These are phyloP conservation scores for Paraconiothyrium sp. DNA, from an alignment of 2,329 filamentous ascomycete genomes.

Conservation along the genomic window DNA sequence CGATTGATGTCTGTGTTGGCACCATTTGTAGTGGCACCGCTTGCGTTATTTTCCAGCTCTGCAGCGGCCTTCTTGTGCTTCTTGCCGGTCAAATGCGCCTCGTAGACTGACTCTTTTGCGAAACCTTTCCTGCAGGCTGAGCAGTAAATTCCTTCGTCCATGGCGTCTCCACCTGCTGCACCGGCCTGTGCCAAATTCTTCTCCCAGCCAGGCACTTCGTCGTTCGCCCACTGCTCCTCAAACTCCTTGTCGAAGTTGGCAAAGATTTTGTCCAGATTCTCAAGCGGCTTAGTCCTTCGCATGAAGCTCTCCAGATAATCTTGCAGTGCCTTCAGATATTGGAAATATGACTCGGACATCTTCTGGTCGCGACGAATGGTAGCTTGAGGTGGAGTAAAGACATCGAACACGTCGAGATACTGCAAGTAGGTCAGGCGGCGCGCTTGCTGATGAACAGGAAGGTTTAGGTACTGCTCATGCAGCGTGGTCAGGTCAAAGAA, in stretches of 20 bases:
- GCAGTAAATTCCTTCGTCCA: slow-evolving; percentile 81
- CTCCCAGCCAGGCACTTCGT: slow-evolving; percentile 81
- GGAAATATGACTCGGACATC: slow-evolving; percentile 90
- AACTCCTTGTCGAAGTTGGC: slow-evolving; percentile 83
- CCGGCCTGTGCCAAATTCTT: slow-evolving; percentile 58
- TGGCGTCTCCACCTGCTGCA: slow-evolving; percentile 60
- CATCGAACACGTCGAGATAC: slow-evolving; percentile 91
- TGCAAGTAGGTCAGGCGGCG: slow-evolving; percentile 83
- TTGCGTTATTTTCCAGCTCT: slow-evolving; percentile 59
- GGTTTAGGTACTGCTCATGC: slow-evolving; percentile 90
- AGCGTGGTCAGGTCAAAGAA: slow-evolving; percentile 87
- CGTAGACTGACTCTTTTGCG: slow-evolving; percentile 94
- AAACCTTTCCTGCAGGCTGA: slow-evolving; percentile 93
- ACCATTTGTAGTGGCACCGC: slow-evolving; percentile 31
- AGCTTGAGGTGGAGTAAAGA: slow-evolving; percentile 77
- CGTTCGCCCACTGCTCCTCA: slow-evolving; percentile 80
- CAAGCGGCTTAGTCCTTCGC: slow-evolving; percentile 82
- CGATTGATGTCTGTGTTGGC: slow-evolving; percentile 33
- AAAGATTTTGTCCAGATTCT: slow-evolving; percentile 84
- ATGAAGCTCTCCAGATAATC: slow-evolving; percentile 90
- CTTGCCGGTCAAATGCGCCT: slow-evolving; percentile 85
- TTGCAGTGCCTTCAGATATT: slow-evolving; percentile 82
- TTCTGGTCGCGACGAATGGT: slow-evolving; percentile 84
- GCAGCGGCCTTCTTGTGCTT: slow-evolving; percentile 86
- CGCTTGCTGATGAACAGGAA: slow-evolving; percentile 77